Conservation (phyloP, 108 stramenopile species). For the Ochromonas danica region DNA sequence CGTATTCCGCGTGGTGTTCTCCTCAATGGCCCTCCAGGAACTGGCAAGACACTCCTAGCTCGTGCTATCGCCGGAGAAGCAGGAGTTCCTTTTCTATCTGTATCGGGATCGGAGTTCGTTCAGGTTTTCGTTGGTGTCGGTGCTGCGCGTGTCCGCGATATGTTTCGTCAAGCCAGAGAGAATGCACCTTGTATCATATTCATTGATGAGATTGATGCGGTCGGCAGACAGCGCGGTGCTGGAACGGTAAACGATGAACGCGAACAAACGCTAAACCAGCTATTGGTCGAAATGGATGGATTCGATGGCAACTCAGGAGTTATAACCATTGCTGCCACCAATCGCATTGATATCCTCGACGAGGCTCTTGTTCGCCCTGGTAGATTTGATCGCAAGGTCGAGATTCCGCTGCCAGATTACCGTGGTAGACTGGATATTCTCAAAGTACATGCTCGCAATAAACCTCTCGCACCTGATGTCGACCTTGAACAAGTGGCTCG, state of each 20-base stretch:
- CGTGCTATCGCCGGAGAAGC: slow-evolving; percentile 61
- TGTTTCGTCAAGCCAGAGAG: slow-evolving; percentile 58
- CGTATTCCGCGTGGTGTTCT: slow-evolving; percentile 57
- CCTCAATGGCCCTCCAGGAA: slow-evolving; percentile 57
- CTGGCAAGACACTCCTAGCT: slow-evolving; percentile 63
- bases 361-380: slow-evolving; percentile 90
- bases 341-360: slow-evolving; percentile 78
- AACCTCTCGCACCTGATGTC: slow-evolving; percentile 56
- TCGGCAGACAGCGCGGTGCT: slow-evolving; percentile 71
- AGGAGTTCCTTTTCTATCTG: slow-evolving; percentile 59
- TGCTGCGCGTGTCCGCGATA: slow-evolving; percentile 64
- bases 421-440: slow-evolving; percentile 55
- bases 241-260: slow-evolving; percentile 57
- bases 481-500: slow-evolving; percentile 57
- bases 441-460: slow-evolving; percentile 57
- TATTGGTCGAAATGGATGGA: slow-evolving; percentile 64
- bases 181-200: slow-evolving; percentile 76
- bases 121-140: slow-evolving; percentile 95
- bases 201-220: slow-evolving; percentile 93
- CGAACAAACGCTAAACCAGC: slow-evolving; percentile 64
- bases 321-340: slow-evolving; percentile 62
- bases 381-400: slow-evolving; percentile 79
- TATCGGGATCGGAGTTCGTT: slow-evolving; percentile 62
- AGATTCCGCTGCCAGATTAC: slow-evolving; percentile 59
- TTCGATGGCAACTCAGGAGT: slow-evolving; percentile 55